Evolutionary conservation across 805 yeast genomes (phyloP).

Genomic region (Kregervanrija pseudodelftensis): DNA sequence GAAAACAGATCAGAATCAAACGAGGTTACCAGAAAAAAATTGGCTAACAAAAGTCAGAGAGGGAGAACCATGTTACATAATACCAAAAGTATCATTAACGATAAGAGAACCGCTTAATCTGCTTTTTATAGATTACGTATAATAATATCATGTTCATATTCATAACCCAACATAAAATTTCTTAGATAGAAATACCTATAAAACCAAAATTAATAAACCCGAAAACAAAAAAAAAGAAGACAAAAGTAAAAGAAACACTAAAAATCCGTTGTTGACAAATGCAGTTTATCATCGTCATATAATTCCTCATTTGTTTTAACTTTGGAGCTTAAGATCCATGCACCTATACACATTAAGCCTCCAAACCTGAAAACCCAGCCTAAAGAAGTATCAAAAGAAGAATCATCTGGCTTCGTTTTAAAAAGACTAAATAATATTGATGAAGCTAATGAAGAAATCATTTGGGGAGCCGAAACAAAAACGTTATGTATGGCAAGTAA

Average conservation of each 20-base stretch:
- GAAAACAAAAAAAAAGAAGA: no score
- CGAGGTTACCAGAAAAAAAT: not conserved
- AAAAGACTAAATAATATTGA: constrained; percentile 38
- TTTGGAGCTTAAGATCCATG: constrained; percentile 34
- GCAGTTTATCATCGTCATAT: constrained; percentile 25
- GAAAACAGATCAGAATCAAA: constrained; percentile 19
- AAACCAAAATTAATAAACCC: no score
- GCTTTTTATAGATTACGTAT: no score
- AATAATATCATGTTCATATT: no score
- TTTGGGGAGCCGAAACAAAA: constrained; percentile 53
- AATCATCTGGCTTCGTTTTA: constrained; percentile 17
- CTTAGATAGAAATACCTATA: no score
- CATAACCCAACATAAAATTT: no score
- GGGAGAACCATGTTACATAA: not conserved
- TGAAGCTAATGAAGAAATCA: constrained; percentile 41
- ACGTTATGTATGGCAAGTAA: constrained; percentile 52
- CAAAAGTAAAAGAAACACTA: no score
- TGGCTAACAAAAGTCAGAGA: not conserved
- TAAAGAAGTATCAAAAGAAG: constrained; percentile 33
- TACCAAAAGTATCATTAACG: no score
- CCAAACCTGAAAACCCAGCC: constrained; percentile 56
- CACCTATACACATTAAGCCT: constrained; percentile 43
- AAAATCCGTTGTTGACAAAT: no score
- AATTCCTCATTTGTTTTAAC: constrained; percentile 36
- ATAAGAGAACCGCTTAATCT: no score